Evolutionary conservation across 495 filamentous ascomycete species (phyloP).

Genomic region (Diplogelasinospora grovesii): DNA sequence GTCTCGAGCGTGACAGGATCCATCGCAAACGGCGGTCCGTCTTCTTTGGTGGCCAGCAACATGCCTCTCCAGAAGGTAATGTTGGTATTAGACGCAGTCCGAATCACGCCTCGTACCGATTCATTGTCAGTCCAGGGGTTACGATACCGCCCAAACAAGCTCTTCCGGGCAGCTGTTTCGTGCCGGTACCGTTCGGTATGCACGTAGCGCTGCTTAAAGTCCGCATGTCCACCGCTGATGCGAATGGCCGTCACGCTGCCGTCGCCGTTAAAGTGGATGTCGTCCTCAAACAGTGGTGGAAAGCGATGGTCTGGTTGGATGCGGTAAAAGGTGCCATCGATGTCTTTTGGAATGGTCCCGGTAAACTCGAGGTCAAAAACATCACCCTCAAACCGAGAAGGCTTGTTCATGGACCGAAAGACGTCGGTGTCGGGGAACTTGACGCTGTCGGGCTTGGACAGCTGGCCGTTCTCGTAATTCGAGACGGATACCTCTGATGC

Average conservation of each 20-base stretch:
- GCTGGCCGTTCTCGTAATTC: conserved; percentile 28
- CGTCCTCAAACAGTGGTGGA: conserved; percentile 49
- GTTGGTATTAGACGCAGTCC: conserved; percentile 50
- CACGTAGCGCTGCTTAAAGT: conserved; percentile 49
- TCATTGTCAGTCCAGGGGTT: conserved; percentile 51
- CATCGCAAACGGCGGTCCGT: conserved; percentile 49
- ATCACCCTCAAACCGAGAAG: conserved; percentile 42
- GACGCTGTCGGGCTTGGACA: conserved; percentile 26
- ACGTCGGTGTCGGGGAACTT: conserved; percentile 41
- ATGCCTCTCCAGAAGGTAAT: conserved; percentile 45
- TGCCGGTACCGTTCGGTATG: conserved; percentile 41
- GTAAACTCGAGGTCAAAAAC: conserved; percentile 43
- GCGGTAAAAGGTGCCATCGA: conserved; percentile 50
- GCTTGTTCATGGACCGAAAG: conserved; percentile 44
- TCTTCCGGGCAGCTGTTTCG: conserved; percentile 34
- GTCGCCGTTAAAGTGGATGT: conserved; percentile 44
- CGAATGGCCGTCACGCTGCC: conserved; percentile 46
- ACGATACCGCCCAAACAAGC: conserved; percentile 47
- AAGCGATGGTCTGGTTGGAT: conserved; percentile 46
- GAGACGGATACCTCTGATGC: conserved; percentile 24
- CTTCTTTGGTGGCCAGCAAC: conserved; percentile 50
- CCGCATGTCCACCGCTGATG: conserved; percentile 42
- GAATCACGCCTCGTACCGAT: conserved; percentile 40
- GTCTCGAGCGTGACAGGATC: conserved; percentile 51
- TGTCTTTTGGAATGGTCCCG: conserved; percentile 42